phyloP scores from a whole-genome alignment of 139 green algal species.

The Ettlia oleoabundans region DNA sequence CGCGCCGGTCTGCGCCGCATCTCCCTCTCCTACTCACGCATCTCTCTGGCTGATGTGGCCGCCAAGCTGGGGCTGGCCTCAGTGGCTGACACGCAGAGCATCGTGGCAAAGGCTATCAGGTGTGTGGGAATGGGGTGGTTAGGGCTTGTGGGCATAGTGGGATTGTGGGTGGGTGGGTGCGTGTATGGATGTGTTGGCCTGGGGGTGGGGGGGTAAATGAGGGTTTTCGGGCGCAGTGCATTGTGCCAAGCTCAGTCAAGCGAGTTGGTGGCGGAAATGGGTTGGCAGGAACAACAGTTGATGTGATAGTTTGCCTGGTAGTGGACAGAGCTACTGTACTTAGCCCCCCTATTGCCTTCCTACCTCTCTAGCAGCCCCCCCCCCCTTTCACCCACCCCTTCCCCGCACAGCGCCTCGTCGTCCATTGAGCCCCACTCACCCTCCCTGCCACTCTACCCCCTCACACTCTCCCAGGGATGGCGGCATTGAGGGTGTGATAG shows the following conservation, averaged over 20 bases:
- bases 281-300: not conserved
- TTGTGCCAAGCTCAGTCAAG: too few relatives aligned
- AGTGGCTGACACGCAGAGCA: conserved; percentile 90
- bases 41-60: conserved; percentile 89
- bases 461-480: conserved; percentile 65
- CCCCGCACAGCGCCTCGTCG: too few relatives aligned
- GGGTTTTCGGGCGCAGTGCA: too few relatives aligned
- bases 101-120: conserved; percentile 94
- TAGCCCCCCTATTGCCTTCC: too few relatives aligned
- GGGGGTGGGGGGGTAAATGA: not conserved
- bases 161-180: not conserved
- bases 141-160: not conserved
- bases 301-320: too few relatives aligned
- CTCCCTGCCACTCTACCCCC: not conserved
- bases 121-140: not conserved
- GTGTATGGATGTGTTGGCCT: not conserved
- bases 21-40: conserved; percentile 93
- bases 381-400: too few relatives aligned
- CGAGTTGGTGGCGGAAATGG: too few relatives aligned
- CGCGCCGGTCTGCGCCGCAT: conserved; percentile 92
- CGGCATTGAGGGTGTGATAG: conserved; percentile 88
- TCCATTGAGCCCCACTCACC: too few relatives aligned
- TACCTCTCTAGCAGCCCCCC: too few relatives aligned
- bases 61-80: conserved; percentile 80
- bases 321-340: too few relatives aligned